Evolutionary conservation across 306 rosid species (phyloP).

Genomic region (Acacia melanoxylon): DNA sequence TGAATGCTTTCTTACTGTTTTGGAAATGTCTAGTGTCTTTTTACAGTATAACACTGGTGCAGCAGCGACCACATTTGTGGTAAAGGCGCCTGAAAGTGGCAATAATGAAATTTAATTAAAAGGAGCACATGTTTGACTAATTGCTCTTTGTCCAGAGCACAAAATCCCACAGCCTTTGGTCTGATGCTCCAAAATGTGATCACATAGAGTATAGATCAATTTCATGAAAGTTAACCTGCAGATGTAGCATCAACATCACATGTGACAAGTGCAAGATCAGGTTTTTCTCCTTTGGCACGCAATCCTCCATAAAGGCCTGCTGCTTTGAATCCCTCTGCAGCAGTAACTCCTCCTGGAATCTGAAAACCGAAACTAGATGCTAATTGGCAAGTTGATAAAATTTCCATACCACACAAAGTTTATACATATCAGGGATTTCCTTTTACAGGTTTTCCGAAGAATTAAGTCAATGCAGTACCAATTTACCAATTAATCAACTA

Average conservation of each 20-base stretch:
- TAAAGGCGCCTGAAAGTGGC: conserved; percentile 64
- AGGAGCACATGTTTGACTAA: not conserved
- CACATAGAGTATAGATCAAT: not conserved
- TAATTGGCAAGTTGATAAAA: not conserved
- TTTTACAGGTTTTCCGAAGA: not conserved
- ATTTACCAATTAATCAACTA: not conserved
- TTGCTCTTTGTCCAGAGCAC: not conserved
- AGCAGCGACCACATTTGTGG: conserved; percentile 91
- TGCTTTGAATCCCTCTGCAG: conserved; percentile 91
- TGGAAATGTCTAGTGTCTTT: conserved; percentile 41
- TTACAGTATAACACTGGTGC: conserved; percentile 95
- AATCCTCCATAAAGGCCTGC: conserved; percentile 84
- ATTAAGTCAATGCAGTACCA: not conserved
- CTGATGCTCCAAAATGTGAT: conserved; percentile 15
- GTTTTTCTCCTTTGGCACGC: conserved; percentile 75
- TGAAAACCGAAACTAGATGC: conserved; percentile 33
- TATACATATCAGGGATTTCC: not conserved
- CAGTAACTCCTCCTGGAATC: conserved; percentile 93
- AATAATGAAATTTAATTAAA: not conserved
- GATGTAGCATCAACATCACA: conserved; percentile 92
- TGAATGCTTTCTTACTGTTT: conserved; percentile 49
- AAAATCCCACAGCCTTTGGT: not conserved
- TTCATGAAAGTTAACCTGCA: conserved; percentile 59
- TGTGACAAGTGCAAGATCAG: conserved; percentile 91
- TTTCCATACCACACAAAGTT: not conserved